Evolutionary conservation across 2,329 filamentous ascomycete genomes (phyloP).

Genomic region (Penicillium palitans): DNA sequence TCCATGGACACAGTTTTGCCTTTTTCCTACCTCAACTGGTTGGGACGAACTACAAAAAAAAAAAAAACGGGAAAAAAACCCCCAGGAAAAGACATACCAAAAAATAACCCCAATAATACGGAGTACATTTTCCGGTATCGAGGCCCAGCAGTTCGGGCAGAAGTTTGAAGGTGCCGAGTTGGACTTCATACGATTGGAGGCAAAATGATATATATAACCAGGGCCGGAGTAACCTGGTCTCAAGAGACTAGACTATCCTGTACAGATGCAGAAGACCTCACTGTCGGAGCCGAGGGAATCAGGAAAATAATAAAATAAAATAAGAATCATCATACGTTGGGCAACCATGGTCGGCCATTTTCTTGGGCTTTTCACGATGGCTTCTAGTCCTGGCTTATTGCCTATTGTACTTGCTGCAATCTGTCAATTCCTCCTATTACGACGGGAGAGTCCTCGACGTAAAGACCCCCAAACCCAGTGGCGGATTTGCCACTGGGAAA

Average conservation of each 20-base stretch:
- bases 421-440: not conserved
- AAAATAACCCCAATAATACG: not conserved
- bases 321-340: conserved; percentile 3
- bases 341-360: conserved; percentile 8
- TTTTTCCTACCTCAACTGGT: not conserved
- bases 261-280: not conserved
- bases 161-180: not conserved
- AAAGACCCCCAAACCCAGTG: not conserved
- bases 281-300: not conserved
- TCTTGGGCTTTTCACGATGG: not conserved
- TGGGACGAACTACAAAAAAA: not conserved
- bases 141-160: not conserved
- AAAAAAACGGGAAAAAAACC: too few species aligned
- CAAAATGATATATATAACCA: not conserved
- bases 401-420: not conserved
- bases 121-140: not conserved
- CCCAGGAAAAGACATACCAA: not conserved
- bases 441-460: conserved; percentile 7
- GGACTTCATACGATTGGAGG: not conserved
- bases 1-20: not conserved
- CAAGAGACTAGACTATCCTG: too few species aligned
- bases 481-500: conserved; percentile 2
- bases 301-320: not conserved
- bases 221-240: not conserved
- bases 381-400: not conserved